Evolutionary conservation across 2,329 filamentous ascomycete genomes (phyloP).

Genomic region (Annulohypoxylon truncatum): DNA sequence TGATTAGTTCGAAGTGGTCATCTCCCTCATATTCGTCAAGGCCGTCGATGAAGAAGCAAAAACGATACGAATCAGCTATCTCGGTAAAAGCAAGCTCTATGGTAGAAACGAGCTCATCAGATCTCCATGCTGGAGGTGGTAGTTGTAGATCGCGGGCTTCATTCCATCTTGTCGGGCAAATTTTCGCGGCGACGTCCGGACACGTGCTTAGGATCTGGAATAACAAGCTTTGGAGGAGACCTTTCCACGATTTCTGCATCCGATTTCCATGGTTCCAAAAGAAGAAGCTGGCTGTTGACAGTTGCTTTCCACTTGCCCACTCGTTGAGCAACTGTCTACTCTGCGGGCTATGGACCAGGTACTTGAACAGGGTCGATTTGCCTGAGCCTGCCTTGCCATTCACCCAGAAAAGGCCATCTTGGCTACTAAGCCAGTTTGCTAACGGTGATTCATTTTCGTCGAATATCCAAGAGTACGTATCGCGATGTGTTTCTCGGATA

Average conservation of each 20-base stretch:
- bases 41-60: slow-evolving; percentile 15
- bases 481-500: slow-evolving; percentile 1
- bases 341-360: background rate
- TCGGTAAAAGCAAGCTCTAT: background rate
- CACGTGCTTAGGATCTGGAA: slow-evolving; percentile 6
- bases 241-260: slow-evolving; percentile 13
- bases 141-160: background rate
- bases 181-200: background rate
- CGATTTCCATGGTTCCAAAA: slow-evolving; percentile 15
- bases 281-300: slow-evolving; percentile 5
- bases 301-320: slow-evolving; percentile 9
- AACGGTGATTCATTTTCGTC: background rate
- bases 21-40: slow-evolving; percentile 15
- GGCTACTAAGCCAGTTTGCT: background rate
- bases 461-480: slow-evolving; percentile 9
- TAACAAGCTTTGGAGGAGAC: slow-evolving; percentile 9
- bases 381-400: slow-evolving; percentile 25
- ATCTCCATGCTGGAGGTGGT: slow-evolving; percentile 2
- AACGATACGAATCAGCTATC: background rate
- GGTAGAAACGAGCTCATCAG: background rate
- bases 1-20: slow-evolving; percentile 6
- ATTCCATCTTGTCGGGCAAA: background rate
- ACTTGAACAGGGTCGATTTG: slow-evolving; percentile 22
- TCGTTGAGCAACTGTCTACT: background rate
- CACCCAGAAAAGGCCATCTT: slow-evolving; percentile 14